phyloP scores from a whole-genome alignment of 2,329 filamentous ascomycete species.

The Sarocladium oryzae region DNA sequence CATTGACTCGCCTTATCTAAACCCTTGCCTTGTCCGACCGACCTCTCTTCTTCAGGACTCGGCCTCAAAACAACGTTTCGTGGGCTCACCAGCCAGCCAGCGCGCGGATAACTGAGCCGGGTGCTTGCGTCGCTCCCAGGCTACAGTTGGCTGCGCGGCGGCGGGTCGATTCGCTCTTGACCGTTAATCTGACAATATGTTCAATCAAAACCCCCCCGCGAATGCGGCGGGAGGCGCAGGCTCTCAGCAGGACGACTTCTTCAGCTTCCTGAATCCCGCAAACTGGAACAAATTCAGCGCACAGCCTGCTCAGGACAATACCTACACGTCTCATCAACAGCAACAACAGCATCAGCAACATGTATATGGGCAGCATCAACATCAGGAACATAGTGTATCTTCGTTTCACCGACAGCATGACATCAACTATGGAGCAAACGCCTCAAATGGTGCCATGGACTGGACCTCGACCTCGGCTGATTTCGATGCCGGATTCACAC shows the following conservation, averaged over 20 bases:
- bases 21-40: background rate
- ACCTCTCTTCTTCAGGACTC: background rate
- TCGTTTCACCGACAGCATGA: conserved; percentile 8
- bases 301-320: conserved; percentile 15
- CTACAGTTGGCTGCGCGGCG: background rate
- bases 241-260: conserved; percentile 4
- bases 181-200: background rate
- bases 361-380: background rate
- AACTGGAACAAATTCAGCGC: conserved; percentile 7
- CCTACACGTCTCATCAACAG: conserved; percentile 9
- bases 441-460: conserved; percentile 25
- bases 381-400: conserved; percentile 7
- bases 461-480: conserved; percentile 28
- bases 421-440: background rate
- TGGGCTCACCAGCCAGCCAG: background rate
- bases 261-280: conserved; percentile 7
- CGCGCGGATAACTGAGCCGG: conserved; percentile 4
- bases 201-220: background rate
- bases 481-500: conserved; percentile 7
- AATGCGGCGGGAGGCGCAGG: background rate
- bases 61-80: background rate
- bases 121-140: conserved; percentile 1
- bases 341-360: conserved; percentile 3
- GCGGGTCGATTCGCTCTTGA: background rate
- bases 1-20: background rate